These are phyloP conservation scores for Coffea humblotiana DNA, from an alignment of 305 asterid genomes.

Conservation along the genomic window DNA sequence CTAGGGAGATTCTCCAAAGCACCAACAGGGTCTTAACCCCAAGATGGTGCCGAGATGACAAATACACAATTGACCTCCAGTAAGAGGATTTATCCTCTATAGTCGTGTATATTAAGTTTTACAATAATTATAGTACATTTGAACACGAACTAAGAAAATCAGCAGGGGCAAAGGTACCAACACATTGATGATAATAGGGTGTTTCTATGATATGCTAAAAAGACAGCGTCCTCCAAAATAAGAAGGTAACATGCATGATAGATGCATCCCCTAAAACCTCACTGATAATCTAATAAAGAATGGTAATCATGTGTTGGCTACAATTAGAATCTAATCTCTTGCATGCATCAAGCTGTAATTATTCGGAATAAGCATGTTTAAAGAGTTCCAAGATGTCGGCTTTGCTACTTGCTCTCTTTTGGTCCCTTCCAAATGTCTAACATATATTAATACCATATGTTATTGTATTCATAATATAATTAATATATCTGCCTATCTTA, in stretches of 20 bases:
- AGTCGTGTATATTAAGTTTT: background rate
- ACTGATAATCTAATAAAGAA: conserved; percentile 9
- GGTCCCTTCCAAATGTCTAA: conserved; percentile 5
- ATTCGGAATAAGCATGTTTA: conserved; percentile 27
- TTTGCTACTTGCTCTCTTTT: conserved; percentile 8
- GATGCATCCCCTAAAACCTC: conserved; percentile 3
- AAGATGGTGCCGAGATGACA: too few species aligned
- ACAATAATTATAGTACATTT: background rate
- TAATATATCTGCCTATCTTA: background rate
- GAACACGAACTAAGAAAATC: background rate
- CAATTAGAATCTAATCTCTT: conserved; percentile 34
- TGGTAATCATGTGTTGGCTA: conserved; percentile 18
- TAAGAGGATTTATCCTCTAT: too few species aligned
- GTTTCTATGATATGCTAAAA: background rate
- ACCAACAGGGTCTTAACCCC: too few species aligned
- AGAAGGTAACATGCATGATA: conserved; percentile 15
- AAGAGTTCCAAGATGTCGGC: conserved; percentile 23
- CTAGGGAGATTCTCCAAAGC: too few species aligned
- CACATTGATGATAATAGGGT: background rate
- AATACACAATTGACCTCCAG: too few species aligned
- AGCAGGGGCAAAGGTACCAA: background rate
- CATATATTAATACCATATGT: background rate
- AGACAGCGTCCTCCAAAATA: background rate
- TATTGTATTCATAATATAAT: background rate
- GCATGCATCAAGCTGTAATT: conserved; percentile 24